Conservation (phyloP, 2,329 filamentous ascomycete genomes). For the Aspergillus japonicus region DNA sequence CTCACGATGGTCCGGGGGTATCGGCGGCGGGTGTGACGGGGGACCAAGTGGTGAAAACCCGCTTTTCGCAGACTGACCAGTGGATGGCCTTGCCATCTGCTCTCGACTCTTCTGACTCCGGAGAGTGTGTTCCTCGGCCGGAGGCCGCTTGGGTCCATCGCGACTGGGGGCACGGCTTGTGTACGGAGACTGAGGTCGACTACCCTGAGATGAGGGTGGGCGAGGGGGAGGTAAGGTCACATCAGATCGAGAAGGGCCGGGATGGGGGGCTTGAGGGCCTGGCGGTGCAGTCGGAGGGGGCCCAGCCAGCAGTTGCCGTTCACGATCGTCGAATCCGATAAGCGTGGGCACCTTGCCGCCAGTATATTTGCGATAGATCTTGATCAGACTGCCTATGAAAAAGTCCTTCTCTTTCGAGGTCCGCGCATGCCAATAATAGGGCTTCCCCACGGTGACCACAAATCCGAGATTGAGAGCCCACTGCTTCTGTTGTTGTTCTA, state of each 20-base stretch:
- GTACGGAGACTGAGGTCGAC: constrained; percentile 31
- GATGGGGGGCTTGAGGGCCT: constrained; percentile 24
- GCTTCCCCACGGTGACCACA: constrained; percentile 82
- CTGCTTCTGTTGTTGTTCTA: constrained; percentile 61
- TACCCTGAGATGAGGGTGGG: constrained; percentile 29
- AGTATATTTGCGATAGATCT: constrained; percentile 96
- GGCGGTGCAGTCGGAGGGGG: constrained; percentile 21
- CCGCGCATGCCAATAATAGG: constrained; percentile 95
- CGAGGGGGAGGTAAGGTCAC: constrained; percentile 27
- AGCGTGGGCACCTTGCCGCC: constrained; percentile 78
- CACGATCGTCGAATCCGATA: constrained; percentile 75
- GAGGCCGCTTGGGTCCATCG: constrained; percentile 34
- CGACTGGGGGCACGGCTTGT: constrained; percentile 37
- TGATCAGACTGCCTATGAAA: constrained; percentile 93
- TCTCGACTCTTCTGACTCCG: constrained; percentile 42
- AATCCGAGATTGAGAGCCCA: constrained; percentile 87
- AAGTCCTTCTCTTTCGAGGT: constrained; percentile 97
- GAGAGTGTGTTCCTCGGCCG: constrained; percentile 38
- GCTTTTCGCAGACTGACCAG: constrained; percentile 35
- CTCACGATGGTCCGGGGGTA: constrained; percentile 23
- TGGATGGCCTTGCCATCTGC: constrained; percentile 38
- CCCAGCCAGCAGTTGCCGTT: constrained; percentile 73
- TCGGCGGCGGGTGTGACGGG: constrained; percentile 27
- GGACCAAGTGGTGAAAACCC: constrained; percentile 31
- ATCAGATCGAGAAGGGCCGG: constrained; percentile 24